Evolutionary conservation across 192 early-diverging fungal genomes (phyloP), one percentile per base, ranked within the genome.

Genomic region (Mycoemilia scoparia): DNA sequence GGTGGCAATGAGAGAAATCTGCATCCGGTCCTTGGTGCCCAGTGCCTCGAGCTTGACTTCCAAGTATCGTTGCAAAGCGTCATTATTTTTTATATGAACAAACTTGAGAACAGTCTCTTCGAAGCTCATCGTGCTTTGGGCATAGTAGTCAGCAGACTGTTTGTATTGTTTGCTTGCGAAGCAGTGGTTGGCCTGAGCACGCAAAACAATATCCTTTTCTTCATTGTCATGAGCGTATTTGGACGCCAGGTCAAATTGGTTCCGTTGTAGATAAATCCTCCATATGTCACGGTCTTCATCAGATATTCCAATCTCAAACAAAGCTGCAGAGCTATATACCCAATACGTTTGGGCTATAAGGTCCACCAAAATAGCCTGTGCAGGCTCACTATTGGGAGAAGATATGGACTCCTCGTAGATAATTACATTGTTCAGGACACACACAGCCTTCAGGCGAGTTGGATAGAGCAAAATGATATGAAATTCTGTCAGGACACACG

Each of bases 281-380:
- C 95, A 98, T 4, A 92, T 77, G 41, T 98, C 78, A 22, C 88
- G 73, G 36, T 88, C 87, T 63, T 98, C 95, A 21, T 91, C 79
- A 0, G 66, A 76, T 15, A 95, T 71, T 17, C 87, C 67, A n/a
- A 98, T 54, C 60, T 98, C 91, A 43, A 77, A 84, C 22, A 98
- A 70, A 2, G 76, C 63, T 7, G 55, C 38, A n/a, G 74, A 76
- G 4, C 89, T 92, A 25, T 72, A 82, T 17, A 95, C 60, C 95
- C 95, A 98, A 39, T 75, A 88, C 1, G 91, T 92, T 36, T 75
- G 72, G 41, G 84, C 81, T 9, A 67, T 45, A 21, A 55, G 60
- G 44, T 96, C 95, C 3, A 79, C 71, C 0, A 66, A 60, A 46
- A 95, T 57, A 0, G 67, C 75, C 23, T 74, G 51, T 5, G 83